phyloP scores from a whole-genome alignment of 176 grass and related monocot genomes.

The Carex scoparia region DNA sequence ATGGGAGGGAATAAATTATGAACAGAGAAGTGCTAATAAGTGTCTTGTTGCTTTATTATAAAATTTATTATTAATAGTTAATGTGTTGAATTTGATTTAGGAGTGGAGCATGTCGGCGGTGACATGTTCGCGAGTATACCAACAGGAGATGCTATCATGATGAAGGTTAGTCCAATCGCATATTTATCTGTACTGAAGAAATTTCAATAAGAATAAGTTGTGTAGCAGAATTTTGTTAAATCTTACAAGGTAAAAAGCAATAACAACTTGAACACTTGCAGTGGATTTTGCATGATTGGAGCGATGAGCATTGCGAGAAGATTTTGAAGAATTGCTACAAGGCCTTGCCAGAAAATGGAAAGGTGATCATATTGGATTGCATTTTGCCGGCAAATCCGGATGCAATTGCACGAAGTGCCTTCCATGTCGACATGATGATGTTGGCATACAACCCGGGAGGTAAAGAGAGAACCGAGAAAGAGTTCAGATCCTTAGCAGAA shows the following conservation, averaged over 20 bases:
- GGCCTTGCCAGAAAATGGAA: slow-evolving; percentile 26
- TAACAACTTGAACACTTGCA: background rate
- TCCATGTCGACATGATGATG: slow-evolving; percentile 5
- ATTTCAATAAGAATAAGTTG: background rate
- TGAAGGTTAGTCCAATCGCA: slow-evolving; percentile 18
- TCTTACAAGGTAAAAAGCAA: background rate
- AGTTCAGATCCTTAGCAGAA: slow-evolving; percentile 4
- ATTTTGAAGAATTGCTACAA: slow-evolving; percentile 34
- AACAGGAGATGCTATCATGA: slow-evolving; percentile 25
- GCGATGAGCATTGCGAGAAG: slow-evolving; percentile 26
- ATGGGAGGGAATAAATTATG: too few species aligned
- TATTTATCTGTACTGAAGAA: background rate
- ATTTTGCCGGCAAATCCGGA: background rate
- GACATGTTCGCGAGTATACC: slow-evolving; percentile 30
- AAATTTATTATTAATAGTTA: background rate
- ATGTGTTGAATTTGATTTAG: background rate
- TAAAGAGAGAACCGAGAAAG: slow-evolving; percentile 35
- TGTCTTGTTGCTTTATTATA: background rate
- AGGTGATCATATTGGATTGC: slow-evolving; percentile 19
- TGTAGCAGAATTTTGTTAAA: background rate
- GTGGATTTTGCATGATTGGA: slow-evolving; percentile 24
- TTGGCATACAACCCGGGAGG: slow-evolving; percentile 12
- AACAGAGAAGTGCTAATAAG: background rate
- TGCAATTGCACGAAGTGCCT: background rate
- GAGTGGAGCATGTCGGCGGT: slow-evolving; percentile 15